Base-by-base conservation (phyloP, 2,329 filamentous ascomycete genomes). In the Leptographium procerum region DNA sequence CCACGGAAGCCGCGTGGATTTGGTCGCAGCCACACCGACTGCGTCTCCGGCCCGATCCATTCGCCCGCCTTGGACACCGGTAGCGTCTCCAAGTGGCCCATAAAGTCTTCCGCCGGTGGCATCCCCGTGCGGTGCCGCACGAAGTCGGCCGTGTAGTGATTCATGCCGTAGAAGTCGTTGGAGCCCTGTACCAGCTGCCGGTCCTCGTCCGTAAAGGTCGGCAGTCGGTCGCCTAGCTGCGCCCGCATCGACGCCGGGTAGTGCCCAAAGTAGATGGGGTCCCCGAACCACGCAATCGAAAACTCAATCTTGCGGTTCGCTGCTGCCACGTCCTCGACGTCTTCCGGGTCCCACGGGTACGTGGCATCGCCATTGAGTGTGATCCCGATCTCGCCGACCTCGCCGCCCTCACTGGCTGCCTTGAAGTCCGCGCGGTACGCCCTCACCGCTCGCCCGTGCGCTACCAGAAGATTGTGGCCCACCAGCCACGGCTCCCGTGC, bases 151-250 rank as follows among this genome's bases (percentile, higher is more conserved):
- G 88, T 91, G 77, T 95, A 95, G 77, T 91, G 87, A 77, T 95
- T 95, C 88, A 92, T 92, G 70, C 89, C 90, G 72, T 95, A 95
- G 73, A 95, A 95, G 76, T 95, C 90, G 71, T 94, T 94, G 69
- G 86, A 89, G n/a, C 88, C 89, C 67, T 86, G 79, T 52, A 95
- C 84, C n/a, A 94, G 76, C 2, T 81, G 82, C 28, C 77, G 71
- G 68, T 95, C 89, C 64, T 89, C 87, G 0, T 79, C 71, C 0
- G 87, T 90, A 70, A 88, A 94, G 51, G 77, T 75, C 6, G 90
- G 90, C 53, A 95, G 79, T 16, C 89, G 83, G 68, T 86, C 78
- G 58, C 89, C 89, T 22, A 95, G 83, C 75, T 95, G 89, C 69
- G 83, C 82, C 59, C 82, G 79, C 89, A 95, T 95, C 60, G 86